phyloP scores from a whole-genome alignment of 345 rosid genomes.

The Eucalyptus dawsonii region DNA sequence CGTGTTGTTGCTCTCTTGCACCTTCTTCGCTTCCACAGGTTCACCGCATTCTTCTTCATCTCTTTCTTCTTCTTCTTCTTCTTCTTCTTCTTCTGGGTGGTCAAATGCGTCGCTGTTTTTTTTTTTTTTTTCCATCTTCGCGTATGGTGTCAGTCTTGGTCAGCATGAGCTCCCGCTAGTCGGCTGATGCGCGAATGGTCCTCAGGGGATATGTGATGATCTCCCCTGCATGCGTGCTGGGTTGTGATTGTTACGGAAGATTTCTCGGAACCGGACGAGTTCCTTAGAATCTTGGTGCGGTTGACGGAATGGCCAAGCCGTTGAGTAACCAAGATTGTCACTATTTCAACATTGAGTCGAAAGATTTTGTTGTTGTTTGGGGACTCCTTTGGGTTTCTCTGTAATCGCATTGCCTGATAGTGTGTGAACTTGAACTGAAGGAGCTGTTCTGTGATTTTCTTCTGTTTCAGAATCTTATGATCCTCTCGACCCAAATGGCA shows the following conservation, averaged over 20 bases:
- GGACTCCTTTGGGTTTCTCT: neutral
- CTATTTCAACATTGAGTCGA: neutral
- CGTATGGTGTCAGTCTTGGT: neutral
- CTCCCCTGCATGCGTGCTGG: neutral
- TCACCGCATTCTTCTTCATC: neutral
- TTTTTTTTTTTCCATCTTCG: neutral
- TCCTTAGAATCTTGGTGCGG: neutral
- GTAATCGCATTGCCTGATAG: neutral
- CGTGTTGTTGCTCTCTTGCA: conserved; percentile 24
- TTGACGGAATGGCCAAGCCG: neutral
- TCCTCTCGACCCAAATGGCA: conserved; percentile 81
- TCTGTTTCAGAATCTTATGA: conserved; percentile 39
- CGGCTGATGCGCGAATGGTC: too few species aligned
- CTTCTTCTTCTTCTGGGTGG: neutral
- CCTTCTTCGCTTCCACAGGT: conserved; percentile 44
- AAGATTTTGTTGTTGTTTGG: neutral
- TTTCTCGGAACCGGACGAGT: neutral
- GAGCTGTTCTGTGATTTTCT: neutral
- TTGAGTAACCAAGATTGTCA: neutral
- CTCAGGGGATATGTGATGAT: neutral
- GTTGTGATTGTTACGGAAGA: neutral
- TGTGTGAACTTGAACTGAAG: neutral
- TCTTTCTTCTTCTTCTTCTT: too few species aligned
- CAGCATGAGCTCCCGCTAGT: too few species aligned
- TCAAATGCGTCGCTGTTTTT: neutral